Conservation (phyloP, 176 grass and related monocot species). For the Triticum turgidum region DNA sequence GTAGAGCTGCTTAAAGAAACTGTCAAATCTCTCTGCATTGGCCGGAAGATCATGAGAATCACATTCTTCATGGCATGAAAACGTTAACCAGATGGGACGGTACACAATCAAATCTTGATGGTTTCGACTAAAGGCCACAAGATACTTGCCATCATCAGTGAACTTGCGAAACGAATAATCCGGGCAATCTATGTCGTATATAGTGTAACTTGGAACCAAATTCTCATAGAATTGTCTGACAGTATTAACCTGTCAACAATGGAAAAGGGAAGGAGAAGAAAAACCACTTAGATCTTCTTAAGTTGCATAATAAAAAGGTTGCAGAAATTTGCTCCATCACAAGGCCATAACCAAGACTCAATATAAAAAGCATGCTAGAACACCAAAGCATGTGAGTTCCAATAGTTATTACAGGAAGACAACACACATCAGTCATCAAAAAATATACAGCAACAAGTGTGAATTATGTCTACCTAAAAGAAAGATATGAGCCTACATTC, state of each 20-base stretch:
- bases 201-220: constrained; percentile 71
- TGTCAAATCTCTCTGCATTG: constrained; percentile 66
- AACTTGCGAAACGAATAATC: constrained; percentile 86
- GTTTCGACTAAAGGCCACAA: constrained; percentile 84
- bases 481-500: neutral
- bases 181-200: constrained; percentile 84
- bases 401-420: neutral
- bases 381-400: neutral
- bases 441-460: neutral
- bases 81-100: constrained; percentile 72
- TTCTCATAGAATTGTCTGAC: constrained; percentile 94
- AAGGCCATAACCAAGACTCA: neutral
- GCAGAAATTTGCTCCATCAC: neutral
- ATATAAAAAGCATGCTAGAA: neutral
- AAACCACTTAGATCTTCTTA: neutral
- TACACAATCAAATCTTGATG: constrained; percentile 91
- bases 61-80: constrained; percentile 68
- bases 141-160: constrained; percentile 87
- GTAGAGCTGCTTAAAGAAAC: constrained; percentile 80
- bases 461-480: neutral
- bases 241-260: constrained; percentile 61
- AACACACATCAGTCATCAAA: neutral
- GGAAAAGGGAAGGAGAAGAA: constrained; percentile 10
- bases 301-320: neutral
- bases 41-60: constrained; percentile 52